Conservation (phyloP, 352 stramenopile species). For the Phytophthora vignae region DNA sequence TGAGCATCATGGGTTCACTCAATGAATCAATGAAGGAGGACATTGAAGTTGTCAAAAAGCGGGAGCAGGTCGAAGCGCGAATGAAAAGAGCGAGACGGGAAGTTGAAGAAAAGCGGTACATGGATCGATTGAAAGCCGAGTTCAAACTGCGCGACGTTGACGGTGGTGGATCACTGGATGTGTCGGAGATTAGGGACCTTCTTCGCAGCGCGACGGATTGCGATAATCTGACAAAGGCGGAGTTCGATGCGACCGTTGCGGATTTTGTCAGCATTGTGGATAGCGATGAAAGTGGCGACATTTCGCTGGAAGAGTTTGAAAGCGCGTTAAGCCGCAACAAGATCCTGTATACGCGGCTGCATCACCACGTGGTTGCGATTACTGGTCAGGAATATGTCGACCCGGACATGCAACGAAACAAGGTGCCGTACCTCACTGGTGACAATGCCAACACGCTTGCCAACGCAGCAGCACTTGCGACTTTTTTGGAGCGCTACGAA, state of each 20-base stretch:
- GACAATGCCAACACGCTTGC: conserved; percentile 48
- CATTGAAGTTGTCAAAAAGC: conserved; percentile 61
- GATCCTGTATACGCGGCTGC: conserved; percentile 71
- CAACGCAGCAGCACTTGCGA: conserved; percentile 62
- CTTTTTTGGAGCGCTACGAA: conserved; percentile 82
- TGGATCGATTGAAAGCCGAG: conserved; percentile 75
- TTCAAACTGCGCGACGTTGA: conserved; percentile 81
- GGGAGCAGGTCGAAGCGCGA: conserved; percentile 52
- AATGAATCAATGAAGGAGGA: conserved; percentile 81
- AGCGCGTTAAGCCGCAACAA: conserved; percentile 72
- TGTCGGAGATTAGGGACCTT: conserved; percentile 68
- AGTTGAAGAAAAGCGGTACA: conserved; percentile 73
- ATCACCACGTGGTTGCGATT: conserved; percentile 66
- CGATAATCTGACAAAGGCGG: conserved; percentile 73
- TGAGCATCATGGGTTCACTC: conserved; percentile 74
- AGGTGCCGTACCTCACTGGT: conserved; percentile 69
- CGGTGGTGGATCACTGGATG: conserved; percentile 76
- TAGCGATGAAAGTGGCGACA: conserved; percentile 79
- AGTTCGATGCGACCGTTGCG: conserved; percentile 79
- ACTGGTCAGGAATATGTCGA: conserved; percentile 85
- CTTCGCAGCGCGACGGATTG: conserved; percentile 76
- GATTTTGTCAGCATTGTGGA: conserved; percentile 87
- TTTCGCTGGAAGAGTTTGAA: conserved; percentile 89
- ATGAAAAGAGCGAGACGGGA: conserved; percentile 57
- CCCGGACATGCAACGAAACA: conserved; percentile 63